Evolutionary conservation across 305 asterid species (phyloP), one percentile per base, ranked within the genome.

Genomic region (Solanum hybrid): DNA sequence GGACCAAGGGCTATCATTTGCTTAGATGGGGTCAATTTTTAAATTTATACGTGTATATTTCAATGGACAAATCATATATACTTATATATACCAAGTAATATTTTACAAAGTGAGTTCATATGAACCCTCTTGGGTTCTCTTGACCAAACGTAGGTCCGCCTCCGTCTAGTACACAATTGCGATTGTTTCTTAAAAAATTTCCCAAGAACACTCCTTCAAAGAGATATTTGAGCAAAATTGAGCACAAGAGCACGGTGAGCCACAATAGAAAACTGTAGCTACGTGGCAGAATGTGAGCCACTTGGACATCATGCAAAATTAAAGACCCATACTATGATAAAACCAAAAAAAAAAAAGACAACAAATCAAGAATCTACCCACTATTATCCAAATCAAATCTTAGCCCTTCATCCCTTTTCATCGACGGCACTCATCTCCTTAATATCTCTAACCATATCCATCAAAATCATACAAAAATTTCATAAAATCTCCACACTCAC

Each of bases 391-490:
- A 77, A 94, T 88, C 79, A 38, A 93, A 93, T 95, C 95, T 3
- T 41, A 92, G 8, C 97, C 97, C 79, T 95, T 91, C 91, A 68
- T 91, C 38, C 36, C 76, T 77, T 6, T 37, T 81, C 91, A 95
- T 94, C 93, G 26, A 95, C 96, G 96, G 90, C 79, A 79, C 45
- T 76, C 89, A 77, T 13, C 89, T 24, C 90, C 91, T 77, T 91
- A 88, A 91, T 94, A 95, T 97, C 92, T 89, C 92, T 13, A 94
- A 94, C 98, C 96, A 96, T 96, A 96, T 96, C 98, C 97, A 72
- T 65, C 87, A 90, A 91, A 91, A 65, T 51, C 34, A 87, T 80
- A 31, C 78, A 75, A 83, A 84, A 89, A 14, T 22, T 76, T 65
- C 92, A 90, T 89, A 90, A 92, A 91, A 87, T 76, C 93, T 33